Base-by-base conservation (phyloP, 129 eudicot species). In the Tagetes patula region DNA sequence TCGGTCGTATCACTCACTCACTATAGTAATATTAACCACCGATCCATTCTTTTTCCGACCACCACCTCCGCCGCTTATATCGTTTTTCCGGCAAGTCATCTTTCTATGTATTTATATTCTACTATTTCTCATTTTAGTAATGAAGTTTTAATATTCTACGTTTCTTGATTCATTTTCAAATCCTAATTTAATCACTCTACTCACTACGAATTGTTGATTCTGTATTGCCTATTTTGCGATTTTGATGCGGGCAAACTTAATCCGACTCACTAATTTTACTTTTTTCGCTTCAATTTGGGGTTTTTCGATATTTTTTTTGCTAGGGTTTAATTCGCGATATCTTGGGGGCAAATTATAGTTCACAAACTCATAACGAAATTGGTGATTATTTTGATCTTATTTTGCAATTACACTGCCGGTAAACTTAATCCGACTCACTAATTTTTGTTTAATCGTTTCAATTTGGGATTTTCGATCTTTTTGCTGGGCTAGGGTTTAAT, bases 401-500 rank as follows among this genome's bases (percentile, higher is more conserved):
- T 14, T 67, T 67, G 14, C 40, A 9, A 4, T 67, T 43, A 30
- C 36, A 14, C 40, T 11, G 42, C 34, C 37, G 13, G 13, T 38
- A 39, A 70, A 5, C 50, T 12, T 38, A 38, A 53, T 70, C 1
- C 8, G 75, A 39, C 0, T 37, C 1, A 9, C 6, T 34, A 20
- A 33, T 70, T 47, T 53, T 38, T 8, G 34, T 52, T 53, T 27
- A 70, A 70, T 53, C 55, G 36, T 5, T 38, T 55, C 75, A 27
- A 0, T 70, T 53, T 39, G 4, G 37, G 8, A 14, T 13, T 50
- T 4, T 69, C 0, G 38, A 70, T 70, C 32, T 41, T 42, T 0
- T 43, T 66, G 39, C 43, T 66, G 53, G 11, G 53, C 9, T 70
- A 70, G 75, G 75, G 65, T 52, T 70, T 53, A 70, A 12, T 3